These are phyloP conservation scores for Logfia minima DNA, from an alignment of 129 eudicot genomes.

Conservation along the genomic window DNA sequence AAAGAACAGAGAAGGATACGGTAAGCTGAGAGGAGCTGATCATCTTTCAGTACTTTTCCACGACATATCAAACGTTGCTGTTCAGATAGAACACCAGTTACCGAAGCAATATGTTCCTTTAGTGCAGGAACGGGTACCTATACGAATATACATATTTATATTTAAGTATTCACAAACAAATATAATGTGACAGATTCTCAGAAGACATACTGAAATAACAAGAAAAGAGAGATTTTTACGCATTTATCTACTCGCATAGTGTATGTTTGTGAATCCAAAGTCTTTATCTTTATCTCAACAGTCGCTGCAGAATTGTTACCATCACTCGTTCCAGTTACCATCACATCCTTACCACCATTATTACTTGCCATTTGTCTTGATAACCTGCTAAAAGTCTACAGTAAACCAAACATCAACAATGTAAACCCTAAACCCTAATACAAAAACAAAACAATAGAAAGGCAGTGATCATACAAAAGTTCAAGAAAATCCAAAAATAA, in stretches of 20 bases:
- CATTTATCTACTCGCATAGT: conserved; percentile 88
- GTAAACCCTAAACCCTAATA: not conserved
- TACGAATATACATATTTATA: conserved; percentile 3
- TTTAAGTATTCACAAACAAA: not conserved
- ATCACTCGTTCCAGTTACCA: conserved; percentile 45
- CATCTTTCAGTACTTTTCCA: conserved; percentile 93
- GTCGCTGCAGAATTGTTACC: conserved; percentile 57
- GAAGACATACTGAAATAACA: conserved; percentile 18
- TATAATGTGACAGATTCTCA: not conserved
- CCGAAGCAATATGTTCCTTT: conserved; percentile 83
- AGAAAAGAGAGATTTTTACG: conserved; percentile 40
- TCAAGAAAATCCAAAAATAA: too few relatives aligned
- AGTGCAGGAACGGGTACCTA: conserved; percentile 92
- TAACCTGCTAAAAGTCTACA: not conserved
- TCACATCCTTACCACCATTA: conserved; percentile 48
- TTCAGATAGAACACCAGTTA: conserved; percentile 85
- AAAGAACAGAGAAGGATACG: conserved; percentile 63
- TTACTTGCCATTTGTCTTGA: conserved; percentile 55
- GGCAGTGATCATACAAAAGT: too few relatives aligned
- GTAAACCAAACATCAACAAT: not conserved
- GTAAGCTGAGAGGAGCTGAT: conserved; percentile 92
- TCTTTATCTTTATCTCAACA: conserved; percentile 93
- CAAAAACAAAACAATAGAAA: too few relatives aligned
- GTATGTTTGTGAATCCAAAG: conserved; percentile 92
- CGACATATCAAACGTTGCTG: conserved; percentile 97